Evolutionary conservation across 805 yeast species (phyloP).

Genomic region (Candida dendrica): DNA sequence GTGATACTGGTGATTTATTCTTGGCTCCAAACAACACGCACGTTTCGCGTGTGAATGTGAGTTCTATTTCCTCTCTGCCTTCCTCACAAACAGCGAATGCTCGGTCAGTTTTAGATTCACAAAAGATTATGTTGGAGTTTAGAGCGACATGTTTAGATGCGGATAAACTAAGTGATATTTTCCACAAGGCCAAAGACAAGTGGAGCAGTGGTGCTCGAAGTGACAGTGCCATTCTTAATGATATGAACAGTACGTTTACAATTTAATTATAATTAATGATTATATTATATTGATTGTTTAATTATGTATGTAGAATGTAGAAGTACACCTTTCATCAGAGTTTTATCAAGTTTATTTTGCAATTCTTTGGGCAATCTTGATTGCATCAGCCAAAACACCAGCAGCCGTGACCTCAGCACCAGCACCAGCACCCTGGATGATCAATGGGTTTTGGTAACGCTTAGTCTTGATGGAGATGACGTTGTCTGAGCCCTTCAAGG

Average conservation of each 20-base stretch:
- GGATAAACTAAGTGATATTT: slow-evolving; percentile 40
- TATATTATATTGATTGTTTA: too few species aligned
- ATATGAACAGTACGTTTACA: slow-evolving; percentile 2
- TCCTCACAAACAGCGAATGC: slow-evolving; percentile 7
- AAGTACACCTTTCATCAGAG: too few species aligned
- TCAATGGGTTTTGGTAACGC: slow-evolving; percentile 88
- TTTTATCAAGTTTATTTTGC: slow-evolving; percentile 23
- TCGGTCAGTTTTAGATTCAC: slow-evolving; percentile 51
- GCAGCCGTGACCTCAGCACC: slow-evolving; percentile 74
- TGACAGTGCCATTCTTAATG: slow-evolving; percentile 15
- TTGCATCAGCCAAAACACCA: slow-evolving; percentile 91
- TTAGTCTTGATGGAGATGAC: slow-evolving; percentile 87
- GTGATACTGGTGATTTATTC: slow-evolving; percentile 70
- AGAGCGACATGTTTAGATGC: slow-evolving; percentile 52
- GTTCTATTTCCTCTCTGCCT: slow-evolving; percentile 20
- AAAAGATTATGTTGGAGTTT: slow-evolving; percentile 65
- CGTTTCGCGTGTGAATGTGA: slow-evolving; percentile 61
- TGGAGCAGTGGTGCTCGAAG: slow-evolving; percentile 32
- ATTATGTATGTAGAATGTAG: too few species aligned
- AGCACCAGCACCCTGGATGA: slow-evolving; percentile 97
- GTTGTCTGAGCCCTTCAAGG: slow-evolving; percentile 92
- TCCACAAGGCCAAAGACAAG: slow-evolving; percentile 47
- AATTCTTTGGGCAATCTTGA: slow-evolving; percentile 86
- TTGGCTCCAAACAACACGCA: slow-evolving; percentile 85
- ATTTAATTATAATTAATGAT: background rate